Evolutionary conservation across 495 filamentous ascomycete species (phyloP), one percentile per base, ranked within the genome.

Genomic region (Aspergillus taichungensis): DNA sequence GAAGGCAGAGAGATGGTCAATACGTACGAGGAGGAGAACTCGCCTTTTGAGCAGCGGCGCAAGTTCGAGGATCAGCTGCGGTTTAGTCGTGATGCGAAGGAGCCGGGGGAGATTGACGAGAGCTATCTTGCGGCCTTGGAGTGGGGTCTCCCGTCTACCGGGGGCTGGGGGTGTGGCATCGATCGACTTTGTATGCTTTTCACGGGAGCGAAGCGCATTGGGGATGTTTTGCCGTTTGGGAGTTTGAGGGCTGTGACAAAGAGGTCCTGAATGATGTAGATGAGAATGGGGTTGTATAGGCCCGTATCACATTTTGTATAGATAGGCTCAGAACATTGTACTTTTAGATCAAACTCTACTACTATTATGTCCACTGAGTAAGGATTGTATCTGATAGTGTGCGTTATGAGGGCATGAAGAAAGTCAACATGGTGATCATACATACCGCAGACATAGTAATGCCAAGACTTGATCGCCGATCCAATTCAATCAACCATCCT

Each of bases 11-110:
- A 98, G 56, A 66, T 94, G 30, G 85, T 91, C 7, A 98, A 98
- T 61, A 87, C 85, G 56, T 98, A 98, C 68, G 92, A 98, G 66
- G 92, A 98, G 67, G 92, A 98, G 65, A 98, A 97, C 64, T 86
- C 86, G 36, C 94, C 92, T 0, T 80, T 80, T 28, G 86, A 84
- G 47, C 92, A 98, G 62, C 73, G 87, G 14, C 72, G 80, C 42
- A 98, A 97, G 61, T 91, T 98, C 43, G 63, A 73, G 45, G 70
- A 76, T 46, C 83, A 86, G 55, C 47, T 77, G 3, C 60, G 64
- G 27, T 76, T 53, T 31, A 61, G 59, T 46, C 60, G 61, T 39
- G 61, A 57, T 8, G 57, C 55, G 18, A 61, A 65, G 18, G 67
- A 69, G 38, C 57, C 61, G 2, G 63, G 50, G 1, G 62, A 67